These are phyloP conservation scores for Ochetophila trinervis DNA, from an alignment of 306 rosid genomes.

Conservation along the genomic window DNA sequence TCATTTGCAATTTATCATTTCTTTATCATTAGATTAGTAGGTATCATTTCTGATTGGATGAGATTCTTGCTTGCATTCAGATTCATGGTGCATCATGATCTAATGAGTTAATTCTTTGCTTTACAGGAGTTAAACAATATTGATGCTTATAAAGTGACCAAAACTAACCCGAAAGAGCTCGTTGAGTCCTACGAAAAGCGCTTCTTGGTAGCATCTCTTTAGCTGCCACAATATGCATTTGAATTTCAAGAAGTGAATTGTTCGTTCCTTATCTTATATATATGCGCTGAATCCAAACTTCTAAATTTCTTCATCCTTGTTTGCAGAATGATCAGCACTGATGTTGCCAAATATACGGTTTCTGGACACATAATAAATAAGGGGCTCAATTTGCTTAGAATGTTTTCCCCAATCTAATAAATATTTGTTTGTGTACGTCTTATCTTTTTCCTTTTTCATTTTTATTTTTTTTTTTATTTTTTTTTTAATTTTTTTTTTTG, in stretches of 20 bases:
- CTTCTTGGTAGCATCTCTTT: slow-evolving; percentile 39
- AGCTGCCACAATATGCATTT: neutral
- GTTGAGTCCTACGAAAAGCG: slow-evolving; percentile 46
- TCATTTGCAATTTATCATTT: too few relatives aligned
- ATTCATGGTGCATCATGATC: neutral
- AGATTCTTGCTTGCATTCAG: neutral
- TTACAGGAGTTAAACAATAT: slow-evolving; percentile 63
- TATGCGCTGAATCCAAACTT: neutral
- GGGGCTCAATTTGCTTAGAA: too few relatives aligned
- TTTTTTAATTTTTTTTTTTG: too few relatives aligned
- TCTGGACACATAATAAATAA: too few relatives aligned
- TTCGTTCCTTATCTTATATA: too few relatives aligned
- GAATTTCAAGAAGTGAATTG: too few relatives aligned
- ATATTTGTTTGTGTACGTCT: too few relatives aligned
- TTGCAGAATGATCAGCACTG: neutral
- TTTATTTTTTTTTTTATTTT: too few relatives aligned
- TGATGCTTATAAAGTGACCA: slow-evolving; percentile 58
- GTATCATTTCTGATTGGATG: neutral
- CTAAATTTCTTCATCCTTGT: neutral
- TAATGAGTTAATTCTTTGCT: neutral
- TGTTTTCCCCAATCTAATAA: too few relatives aligned
- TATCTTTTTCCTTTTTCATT: too few relatives aligned
- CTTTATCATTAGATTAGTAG: neutral
- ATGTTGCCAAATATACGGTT: neutral
- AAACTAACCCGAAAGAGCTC: slow-evolving; percentile 40